These are phyloP conservation scores for Agastache rugosa DNA, from an alignment of 257 asterid species.

Conservation along the genomic window DNA sequence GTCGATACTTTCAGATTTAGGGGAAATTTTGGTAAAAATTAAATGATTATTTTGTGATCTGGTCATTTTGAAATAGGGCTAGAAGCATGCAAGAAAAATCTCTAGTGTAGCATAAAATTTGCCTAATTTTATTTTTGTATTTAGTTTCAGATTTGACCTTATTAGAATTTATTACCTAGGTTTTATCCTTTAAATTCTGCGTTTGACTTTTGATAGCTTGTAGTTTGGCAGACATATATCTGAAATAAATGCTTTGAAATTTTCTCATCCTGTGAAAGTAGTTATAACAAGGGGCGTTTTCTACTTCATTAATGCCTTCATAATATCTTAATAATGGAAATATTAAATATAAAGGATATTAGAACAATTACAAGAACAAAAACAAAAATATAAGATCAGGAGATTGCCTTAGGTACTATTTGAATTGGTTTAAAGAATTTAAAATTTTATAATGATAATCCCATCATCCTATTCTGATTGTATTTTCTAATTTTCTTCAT, in stretches of 20 bases:
- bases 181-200: not conserved
- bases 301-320: not conserved
- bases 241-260: not conserved
- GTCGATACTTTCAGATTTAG: not conserved
- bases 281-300: not conserved
- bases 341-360: not conserved
- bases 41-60: not conserved
- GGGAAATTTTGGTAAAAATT: not conserved
- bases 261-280: not conserved
- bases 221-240: constrained; percentile 26
- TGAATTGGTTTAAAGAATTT: not conserved
- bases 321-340: not conserved
- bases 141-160: not conserved
- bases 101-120: not conserved
- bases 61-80: not conserved
- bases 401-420: not conserved
- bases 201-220: not conserved
- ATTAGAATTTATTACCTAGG: not conserved
- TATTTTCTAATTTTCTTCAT: no score
- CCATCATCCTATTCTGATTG: no score
- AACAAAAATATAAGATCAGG: not conserved
- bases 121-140: not conserved
- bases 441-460: not conserved
- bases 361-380: not conserved
- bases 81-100: constrained; percentile 9